Evolutionary conservation across 805 yeast species (phyloP), one percentile per base, ranked within the genome.

Genomic region (Saccharomycopsis fermentans): DNA sequence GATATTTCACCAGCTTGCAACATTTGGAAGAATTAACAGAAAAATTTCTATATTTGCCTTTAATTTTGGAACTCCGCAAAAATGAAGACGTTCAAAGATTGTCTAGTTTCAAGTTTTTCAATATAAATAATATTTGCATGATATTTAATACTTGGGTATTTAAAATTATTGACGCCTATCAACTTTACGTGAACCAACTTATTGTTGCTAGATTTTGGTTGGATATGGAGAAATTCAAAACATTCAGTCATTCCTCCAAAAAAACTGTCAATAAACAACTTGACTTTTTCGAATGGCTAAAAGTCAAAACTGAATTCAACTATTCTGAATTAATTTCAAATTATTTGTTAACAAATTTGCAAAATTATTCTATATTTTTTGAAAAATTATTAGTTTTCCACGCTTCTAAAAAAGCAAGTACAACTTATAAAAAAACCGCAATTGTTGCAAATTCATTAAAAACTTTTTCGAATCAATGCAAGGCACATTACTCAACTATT

Each of bases 191-290:
- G n/a, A 61, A 61, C 29, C 63, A 61, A 37, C 52, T 61, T n/a
- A 59, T 61, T 37, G 57, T 59, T n/a, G 57, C 61, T 19, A 61
- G 59, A 29, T 61, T 61, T 39, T 61, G 63, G 63, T 52, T 61
- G 26, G 62, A 61, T 36, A 61, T 61, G 63, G 63, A 61, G 32
- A 21, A 48, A n/a, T 61, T 56, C 37, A 61, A 61, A 52, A 58
- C 56, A 19, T 43, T 43, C 26, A 21, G 26, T 43, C 29, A 21
- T 11, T 43, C 29, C n/a, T 12, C 21, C 6, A 16, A 16, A 14
- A 43, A 43, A 21, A 9, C n/a, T 11, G 24, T 24, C 4, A 29
- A 32, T 16, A 29, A 59, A 36, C 48, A 55, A 8, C 59, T 56
- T 39, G 52, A 52, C 17, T 61, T 61, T 55, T 52, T 61, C 26